Conservation (phyloP, 2,329 filamentous ascomycete species). For the Colletotrichum coccodes region DNA sequence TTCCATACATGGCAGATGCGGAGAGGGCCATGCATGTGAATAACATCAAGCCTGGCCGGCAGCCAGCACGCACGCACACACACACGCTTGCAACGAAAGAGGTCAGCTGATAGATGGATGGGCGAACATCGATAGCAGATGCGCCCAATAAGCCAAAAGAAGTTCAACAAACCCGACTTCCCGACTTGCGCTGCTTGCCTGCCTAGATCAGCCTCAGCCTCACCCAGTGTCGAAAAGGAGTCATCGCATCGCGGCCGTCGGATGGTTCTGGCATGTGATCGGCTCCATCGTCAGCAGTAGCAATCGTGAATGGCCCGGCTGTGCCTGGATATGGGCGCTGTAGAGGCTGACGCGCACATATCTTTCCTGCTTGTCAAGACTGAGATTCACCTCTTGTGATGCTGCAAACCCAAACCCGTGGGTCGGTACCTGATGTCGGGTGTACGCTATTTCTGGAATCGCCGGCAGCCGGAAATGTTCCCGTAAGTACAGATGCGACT, state of each 20-base stretch:
- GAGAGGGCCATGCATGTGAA: not conserved
- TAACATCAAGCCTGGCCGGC: not conserved
- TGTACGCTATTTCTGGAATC: not conserved
- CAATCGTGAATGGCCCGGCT: not conserved
- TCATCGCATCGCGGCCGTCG: not conserved
- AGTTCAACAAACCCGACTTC: not conserved
- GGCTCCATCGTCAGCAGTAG: not conserved
- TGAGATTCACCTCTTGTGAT: not conserved
- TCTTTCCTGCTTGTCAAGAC: not conserved
- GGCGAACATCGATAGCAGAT: not conserved
- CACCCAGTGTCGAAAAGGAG: not conserved
- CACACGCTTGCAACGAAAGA: not conserved
- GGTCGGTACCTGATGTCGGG: not conserved
- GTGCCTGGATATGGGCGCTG: not conserved
- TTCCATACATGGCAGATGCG: not conserved
- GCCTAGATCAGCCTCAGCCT: not conserved
- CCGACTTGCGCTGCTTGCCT: not conserved
- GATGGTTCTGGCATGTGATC: not conserved
- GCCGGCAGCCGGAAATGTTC: not conserved
- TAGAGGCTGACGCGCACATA: not conserved
- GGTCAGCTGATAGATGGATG: not conserved
- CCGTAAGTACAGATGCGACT: not conserved
- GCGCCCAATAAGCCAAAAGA: not conserved
- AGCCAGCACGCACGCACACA: not conserved
- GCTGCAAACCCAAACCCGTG: not conserved